Base-by-base conservation (phyloP, 2,329 filamentous ascomycete species). In the Penicillium italicum region DNA sequence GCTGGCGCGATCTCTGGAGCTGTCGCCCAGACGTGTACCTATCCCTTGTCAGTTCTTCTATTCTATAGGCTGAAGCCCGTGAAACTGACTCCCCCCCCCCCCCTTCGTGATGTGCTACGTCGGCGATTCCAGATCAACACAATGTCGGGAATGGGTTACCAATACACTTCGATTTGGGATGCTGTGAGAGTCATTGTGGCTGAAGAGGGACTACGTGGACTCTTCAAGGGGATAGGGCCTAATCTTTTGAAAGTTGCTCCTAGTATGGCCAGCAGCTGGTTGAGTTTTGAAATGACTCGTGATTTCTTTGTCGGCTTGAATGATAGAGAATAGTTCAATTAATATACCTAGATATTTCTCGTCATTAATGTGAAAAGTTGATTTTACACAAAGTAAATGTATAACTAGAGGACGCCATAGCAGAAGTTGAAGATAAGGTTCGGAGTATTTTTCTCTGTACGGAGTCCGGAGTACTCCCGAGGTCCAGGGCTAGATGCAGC, bases 51-150 rank as follows among this genome's bases (percentile, higher is more conserved):
- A 82, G 89, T 55, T 47, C 28, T 24, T 20, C 33, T 36, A 41
- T 42, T 43, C 5, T 45, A 16, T 47, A 20, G 18, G 44, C 14
- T 18, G 16, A 34, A 26, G n/a, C 26, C n/a, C 40, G 4, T 34
- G 31, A 53, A 38, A 45, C 49, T 65, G 45, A 64, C 56, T 2
- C 38, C 36, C 18, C 10, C 30, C 56, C 2, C 38, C 36, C 18
- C 10, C 30, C 45, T 30, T 58, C 94, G 90, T 71, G 92, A 96
- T 71, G 93, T 99, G 2, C 81, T 99, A 52, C 89, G 94, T 31
- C 86, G 94, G 57, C 85, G 94, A 48, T 99, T 99, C 73, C 94
- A 99, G 72, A 94, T 99, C 77, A 99, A 99, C 76, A 97, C 94
- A 51, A 99, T 99, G 94, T 91, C 89, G 45, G 94, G 94, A 49